Base-by-base conservation (phyloP, 352 stramenopile species). In the Lagenidium giganteum region DNA sequence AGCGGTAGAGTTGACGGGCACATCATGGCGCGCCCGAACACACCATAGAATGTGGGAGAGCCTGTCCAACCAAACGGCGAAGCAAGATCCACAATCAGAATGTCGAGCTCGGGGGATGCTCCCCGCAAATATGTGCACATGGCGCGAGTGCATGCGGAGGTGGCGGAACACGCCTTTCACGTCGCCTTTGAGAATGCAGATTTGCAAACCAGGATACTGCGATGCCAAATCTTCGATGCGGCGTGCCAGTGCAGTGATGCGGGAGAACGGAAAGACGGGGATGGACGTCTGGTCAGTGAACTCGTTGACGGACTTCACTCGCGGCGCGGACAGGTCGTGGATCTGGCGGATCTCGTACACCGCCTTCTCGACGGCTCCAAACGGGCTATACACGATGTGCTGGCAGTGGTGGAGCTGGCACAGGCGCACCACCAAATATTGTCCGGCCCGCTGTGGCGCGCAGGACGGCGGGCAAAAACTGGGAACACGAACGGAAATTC, bases 1-100 rank as follows among this genome's bases (percentile, higher is more conserved):
- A 12, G 34, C 27, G 12, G 49, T 48, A n/a, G 54, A 64, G 26
- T 55, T 59, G 57, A 26, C 12, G 53, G 14, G 42, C 53, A 56
- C 0, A 47, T 41, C 11, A 57, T 62, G 0, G 35, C 45, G 7
- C 53, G 35, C 0, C 29, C 36, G 38, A 62, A 62, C 0, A 38
- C n/a, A 3, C 30, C 29, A 27, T 50, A 62, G 13, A 41, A 57
- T 6, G 47, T 42, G n/a, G 42, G 53, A 0, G 42, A 57, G 2
- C 42, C 47, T 3, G 41, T 42, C 47, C 36, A 57, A 1, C 47
- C 53, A 16, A 62, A 62, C 4, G 47, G 46, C 13, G 41, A 34
- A 8, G 41, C 12, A 27, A 54, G 28, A n/a, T 57, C 49, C 12
- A 56, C 35, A 0, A 57, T 17, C 0, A 54, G 2, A 16, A 53